A percentile compares a stretch with the other conserved stretches of the same genome.
phyloP scores from a whole-genome alignment of 306 rosid species.

The Ceratonia siliqua region DNA sequence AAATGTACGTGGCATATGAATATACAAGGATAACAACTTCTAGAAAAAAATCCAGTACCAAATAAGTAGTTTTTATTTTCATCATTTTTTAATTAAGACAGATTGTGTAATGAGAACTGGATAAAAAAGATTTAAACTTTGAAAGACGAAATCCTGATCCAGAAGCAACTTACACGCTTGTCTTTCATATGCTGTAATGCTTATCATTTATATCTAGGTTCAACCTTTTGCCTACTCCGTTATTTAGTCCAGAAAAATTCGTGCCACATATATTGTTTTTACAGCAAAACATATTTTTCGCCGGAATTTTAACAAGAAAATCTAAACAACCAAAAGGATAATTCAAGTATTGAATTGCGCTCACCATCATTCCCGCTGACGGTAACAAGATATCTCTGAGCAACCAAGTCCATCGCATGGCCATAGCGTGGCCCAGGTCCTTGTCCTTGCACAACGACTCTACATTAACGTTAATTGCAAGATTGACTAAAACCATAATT shows the following conservation, averaged over 20 bases:
- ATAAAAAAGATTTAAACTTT: conserved; percentile 25
- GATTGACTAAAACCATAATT: conserved; percentile 4
- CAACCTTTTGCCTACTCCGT: conserved; percentile 14
- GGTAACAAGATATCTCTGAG: conserved; percentile 95
- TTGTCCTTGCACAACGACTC: conserved; percentile 97
- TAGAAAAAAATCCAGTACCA: not conserved
- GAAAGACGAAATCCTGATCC: conserved; percentile 13
- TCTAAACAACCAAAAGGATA: not conserved
- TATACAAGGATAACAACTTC: conserved; percentile 24
- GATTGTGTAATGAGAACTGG: conserved; percentile 24
- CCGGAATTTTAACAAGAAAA: not conserved
- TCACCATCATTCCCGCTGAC: conserved; percentile 97
- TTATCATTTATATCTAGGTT: conserved; percentile 18
- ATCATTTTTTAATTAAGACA: not conserved
- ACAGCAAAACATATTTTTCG: not conserved
- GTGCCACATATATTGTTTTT: not conserved
- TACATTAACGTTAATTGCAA: conserved; percentile 43
- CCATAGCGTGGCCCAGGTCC: conserved; percentile 99
- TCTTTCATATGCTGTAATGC: conserved; percentile 8
- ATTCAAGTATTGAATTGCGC: conserved; percentile 34
- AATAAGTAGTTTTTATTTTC: not conserved
- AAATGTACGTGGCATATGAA: conserved; percentile 19
- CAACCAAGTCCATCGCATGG: conserved; percentile 99
- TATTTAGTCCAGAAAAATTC: not conserved
- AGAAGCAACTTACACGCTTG: not conserved